Conservation (phyloP, 164 flowering plant species). For the Dillenia suffruticosa region DNA sequence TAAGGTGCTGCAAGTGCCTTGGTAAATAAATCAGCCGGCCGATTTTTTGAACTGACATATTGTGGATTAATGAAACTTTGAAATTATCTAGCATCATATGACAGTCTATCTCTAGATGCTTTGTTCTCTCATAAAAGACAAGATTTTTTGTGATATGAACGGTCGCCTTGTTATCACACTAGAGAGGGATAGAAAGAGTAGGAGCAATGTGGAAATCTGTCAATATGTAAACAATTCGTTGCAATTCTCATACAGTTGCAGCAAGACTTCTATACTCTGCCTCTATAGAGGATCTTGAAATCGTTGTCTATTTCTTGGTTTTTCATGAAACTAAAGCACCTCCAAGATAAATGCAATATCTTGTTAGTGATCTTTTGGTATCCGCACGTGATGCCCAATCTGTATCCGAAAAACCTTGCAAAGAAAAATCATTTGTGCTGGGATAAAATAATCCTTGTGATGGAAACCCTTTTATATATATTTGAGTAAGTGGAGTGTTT, state of each 20-base stretch:
- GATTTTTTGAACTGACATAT: no score
- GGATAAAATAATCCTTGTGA: background rate
- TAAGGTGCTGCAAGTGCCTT: no score
- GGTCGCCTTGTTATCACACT: no score
- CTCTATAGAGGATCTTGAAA: constrained; percentile 2
- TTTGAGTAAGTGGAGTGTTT: background rate
- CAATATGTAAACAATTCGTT: background rate
- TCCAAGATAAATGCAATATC: constrained; percentile 3
- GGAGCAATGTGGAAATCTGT: background rate
- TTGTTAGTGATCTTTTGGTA: background rate
- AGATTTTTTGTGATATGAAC: no score
- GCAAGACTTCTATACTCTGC: constrained; percentile 7
- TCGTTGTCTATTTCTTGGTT: background rate
- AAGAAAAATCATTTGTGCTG: no score
- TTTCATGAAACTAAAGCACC: constrained; percentile 4
- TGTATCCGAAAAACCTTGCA: background rate
- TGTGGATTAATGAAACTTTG: no score
- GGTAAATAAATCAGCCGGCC: no score
- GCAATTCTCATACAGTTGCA: background rate
- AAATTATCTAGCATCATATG: no score
- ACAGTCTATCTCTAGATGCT: no score
- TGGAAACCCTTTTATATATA: background rate
- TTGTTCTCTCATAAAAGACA: no score
- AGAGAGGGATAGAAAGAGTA: no score
- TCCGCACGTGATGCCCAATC: background rate